phyloP scores from a whole-genome alignment of 108 stramenopile species.

The Fragilaria radians region DNA sequence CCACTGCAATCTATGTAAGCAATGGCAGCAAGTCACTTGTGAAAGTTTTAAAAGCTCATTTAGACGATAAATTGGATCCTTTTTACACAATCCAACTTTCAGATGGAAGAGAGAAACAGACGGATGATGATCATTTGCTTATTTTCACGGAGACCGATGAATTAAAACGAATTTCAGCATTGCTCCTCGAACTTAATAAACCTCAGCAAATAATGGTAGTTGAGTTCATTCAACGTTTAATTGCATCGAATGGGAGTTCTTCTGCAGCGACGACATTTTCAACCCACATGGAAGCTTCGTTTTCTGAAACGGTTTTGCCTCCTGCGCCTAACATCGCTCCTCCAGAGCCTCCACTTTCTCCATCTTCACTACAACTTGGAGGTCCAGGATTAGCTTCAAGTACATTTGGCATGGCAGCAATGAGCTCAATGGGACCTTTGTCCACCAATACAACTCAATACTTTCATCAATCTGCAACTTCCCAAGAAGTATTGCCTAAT shows the following conservation, averaged over 20 bases:
- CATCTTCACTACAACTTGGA: no score
- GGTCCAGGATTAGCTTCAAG: no score
- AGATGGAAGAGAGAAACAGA: constrained; percentile 67
- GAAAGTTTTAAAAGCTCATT: constrained; percentile 50
- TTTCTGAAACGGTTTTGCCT: no score
- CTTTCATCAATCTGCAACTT: neutral
- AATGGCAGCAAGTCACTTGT: constrained; percentile 23
- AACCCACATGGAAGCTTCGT: neutral
- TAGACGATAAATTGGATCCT: constrained; percentile 57
- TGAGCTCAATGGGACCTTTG: no score
- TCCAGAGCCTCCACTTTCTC: no score
- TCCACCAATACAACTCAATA: neutral
- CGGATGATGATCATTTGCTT: constrained; percentile 51
- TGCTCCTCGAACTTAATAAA: constrained; percentile 9
- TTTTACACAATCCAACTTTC: constrained; percentile 47
- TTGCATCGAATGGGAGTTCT: neutral
- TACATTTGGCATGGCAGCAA: no score
- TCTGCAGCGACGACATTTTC: neutral
- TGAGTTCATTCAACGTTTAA: constrained; percentile 15
- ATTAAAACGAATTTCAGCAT: constrained; percentile 2
- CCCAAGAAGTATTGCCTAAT: neutral
- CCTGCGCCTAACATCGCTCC: no score
- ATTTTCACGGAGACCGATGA: neutral
- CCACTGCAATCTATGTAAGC: constrained; percentile 33
- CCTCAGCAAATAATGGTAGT: constrained; percentile 14